Evolutionary conservation across 108 stramenopile species (phyloP), one percentile per base, ranked within the genome.

Genomic region (Cylindrotheca fusiformis): DNA sequence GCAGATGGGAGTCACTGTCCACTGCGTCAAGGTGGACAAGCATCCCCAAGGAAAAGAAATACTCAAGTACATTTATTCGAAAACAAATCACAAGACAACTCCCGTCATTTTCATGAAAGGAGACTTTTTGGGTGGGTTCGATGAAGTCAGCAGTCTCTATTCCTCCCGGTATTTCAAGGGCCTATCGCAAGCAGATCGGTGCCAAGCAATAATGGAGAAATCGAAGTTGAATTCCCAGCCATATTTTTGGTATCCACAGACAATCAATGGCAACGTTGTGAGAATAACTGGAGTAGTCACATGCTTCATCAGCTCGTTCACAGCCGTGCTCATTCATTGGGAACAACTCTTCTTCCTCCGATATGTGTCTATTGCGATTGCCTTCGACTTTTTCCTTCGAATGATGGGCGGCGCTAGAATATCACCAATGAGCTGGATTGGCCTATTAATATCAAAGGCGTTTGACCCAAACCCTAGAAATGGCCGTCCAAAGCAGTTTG

Each of bases 401-500:
- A n/a, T 69, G 31, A 3, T 65, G 6, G 75, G 41, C 8, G 75
- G 75, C 27, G 24, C 63, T 6, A 44, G 14, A 19, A 2, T 64
- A 3, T 76, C 75, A 10, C 49, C 62, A 5, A 28, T 69, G 1
- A 68, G 75, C 32, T 57, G 55, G 55, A 65, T 69, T 52, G 68
- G 68, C 2, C 69, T 55, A 1, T 18, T 69, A n/a, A 4, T 65
- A 10, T 26, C 63, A 2, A 44, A n/a, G 18, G 56, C 56, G 2
- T 51, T 58, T 3, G 23, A 61, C 5, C 75, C 75, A 20, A 30
- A 64, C 5, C 63, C 63, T 17, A 31, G 58, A 6, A 67, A 55
- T 25, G 75, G 75, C 19, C 59, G 62, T 1, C 68, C 68, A 26
- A 76, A 76, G 32, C 75, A 76, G 51, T 69, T 76, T 50, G 68